Percentiles rank a stretch among this genome's conserved stretches.
phyloP scores from a whole-genome alignment of 176 grass and related monocot species.

The Paspalum notatum region DNA sequence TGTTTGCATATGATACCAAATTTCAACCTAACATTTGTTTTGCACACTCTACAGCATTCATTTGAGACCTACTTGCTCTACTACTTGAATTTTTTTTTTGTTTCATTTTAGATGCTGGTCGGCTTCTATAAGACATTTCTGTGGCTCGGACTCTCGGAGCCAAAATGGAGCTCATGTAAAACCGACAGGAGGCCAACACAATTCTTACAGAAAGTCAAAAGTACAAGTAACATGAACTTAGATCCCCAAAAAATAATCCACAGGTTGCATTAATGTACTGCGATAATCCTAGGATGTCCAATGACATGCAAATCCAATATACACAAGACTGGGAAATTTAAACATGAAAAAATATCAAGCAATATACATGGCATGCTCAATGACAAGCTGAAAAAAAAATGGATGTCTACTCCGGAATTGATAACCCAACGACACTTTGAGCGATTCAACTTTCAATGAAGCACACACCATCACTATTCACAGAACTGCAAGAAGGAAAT shows the following conservation, averaged over 20 bases:
- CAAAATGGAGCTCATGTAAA: neutral
- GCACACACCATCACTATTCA: conserved; percentile 78
- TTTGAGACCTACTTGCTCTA: neutral
- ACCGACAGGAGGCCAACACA: neutral
- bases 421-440: conserved; percentile 46
- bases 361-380: conserved; percentile 64
- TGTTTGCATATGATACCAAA: too few relatives aligned
- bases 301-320: conserved; percentile 53
- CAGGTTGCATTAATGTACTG: conserved; percentile 42
- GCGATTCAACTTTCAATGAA: conserved; percentile 67
- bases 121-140: neutral
- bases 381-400: conserved; percentile 63
- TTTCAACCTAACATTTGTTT: too few relatives aligned
- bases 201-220: neutral
- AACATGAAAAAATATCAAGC: conserved; percentile 55
- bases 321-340: conserved; percentile 55
- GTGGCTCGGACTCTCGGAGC: neutral
- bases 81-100: neutral
- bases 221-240: neutral
- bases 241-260: conserved; percentile 37
- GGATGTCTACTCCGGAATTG: conserved; percentile 53
- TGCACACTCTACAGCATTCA: too few relatives aligned
- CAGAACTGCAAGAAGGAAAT: conserved; percentile 55
- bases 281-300: conserved; percentile 47
- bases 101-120: neutral